Base-by-base conservation (phyloP, 1,284 basidiomycete genomes). In the Vanrija pseudolonga region DNA sequence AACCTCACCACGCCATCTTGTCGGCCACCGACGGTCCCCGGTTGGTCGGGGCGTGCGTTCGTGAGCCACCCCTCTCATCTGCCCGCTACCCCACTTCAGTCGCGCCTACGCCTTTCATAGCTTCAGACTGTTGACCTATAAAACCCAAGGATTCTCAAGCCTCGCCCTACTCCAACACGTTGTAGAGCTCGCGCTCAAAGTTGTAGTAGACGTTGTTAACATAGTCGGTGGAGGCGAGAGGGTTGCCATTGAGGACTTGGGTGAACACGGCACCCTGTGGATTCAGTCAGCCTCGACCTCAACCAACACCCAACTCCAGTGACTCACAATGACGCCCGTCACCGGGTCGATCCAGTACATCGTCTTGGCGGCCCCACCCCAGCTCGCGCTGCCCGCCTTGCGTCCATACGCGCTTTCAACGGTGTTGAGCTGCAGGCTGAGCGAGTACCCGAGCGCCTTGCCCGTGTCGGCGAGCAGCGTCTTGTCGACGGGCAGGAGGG, bases 351-450 rank as follows among this genome's bases (percentile, higher is more conserved):
- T 28, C 57, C 61, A 61, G 48, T 52, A 64, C 50, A 53, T 36
- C 1, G 65, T 65, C 53, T 63, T 60, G 2, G 61, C 61, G 22
- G 60, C 62, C 11, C 65, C 65, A n/a, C 52, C 52, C 65, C 65
- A 67, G 32, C 38, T 42, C 2, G 52, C 61, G 11, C 53, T 55
- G 17, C 61, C 61, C 6, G 40, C 50, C 38, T 52, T 50, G 39
- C 59, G 50, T 0, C 65, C 65, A 5, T 43, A 24, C 23, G 41
- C 20, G 3, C 41, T 40, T 20, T 46, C 50, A 2, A 23, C 50
- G 9, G 40, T 43, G 24, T 38, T 19, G 40, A 53, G 48, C 24
- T 38, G 44, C 9, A 55, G 45, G 3, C 50, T 56, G 12, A 58
- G 47, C 14, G 55, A 52, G 53, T 56, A 53, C 9, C 43, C 23